Base-by-base conservation (phyloP, 495 filamentous ascomycete genomes). In the Arthonia radiata region DNA sequence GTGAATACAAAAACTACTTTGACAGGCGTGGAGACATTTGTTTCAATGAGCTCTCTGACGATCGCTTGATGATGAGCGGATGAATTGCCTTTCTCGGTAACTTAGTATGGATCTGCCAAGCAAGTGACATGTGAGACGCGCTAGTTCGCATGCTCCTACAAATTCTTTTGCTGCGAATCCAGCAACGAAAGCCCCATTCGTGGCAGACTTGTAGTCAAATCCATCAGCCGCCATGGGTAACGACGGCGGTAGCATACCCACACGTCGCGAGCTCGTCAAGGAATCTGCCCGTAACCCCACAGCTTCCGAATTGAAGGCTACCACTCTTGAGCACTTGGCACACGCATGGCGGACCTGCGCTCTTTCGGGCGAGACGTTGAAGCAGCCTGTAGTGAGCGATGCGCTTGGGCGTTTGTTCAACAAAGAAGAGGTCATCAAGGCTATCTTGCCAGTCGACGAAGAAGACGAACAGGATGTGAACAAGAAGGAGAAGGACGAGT, bases 221-320 rank as follows among this genome's bases (percentile, higher is more conserved):
- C n/a, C n/a, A n/a, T n/a, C n/a, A n/a, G n/a, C n/a, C n/a, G n/a
- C 25, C 33, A 93, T 93, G 83, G 86, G 83, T 52, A 93, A 93
- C 48, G 83, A 94, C 42, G 83, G 86, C 38, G 83, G 75, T 31
- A 71, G 69, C 43, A 99, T 99, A 32, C 86, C 86, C 8, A 93
- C 71, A 26, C 78, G 86, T 17, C 74, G 86, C 28, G 86, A 99
- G 46, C 74, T 99, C 18, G 86, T 94, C 47, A 79, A 81, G 38
- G 68, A 76, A 46, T 77, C 81, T 18, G 76, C 79, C 15, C 70
- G 72, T 25, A 57, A 59, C 18, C 77, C 73, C 15, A 89, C 69
- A 18, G 71, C 78, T n/a, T 71, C 75, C 21, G 75, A 97, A 50
- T 46, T 92, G 6, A 94, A 93, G 52, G 81, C 82, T 38, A 66